Conservation (phyloP, 1,284 basidiomycete genomes). For the Peniophora sp. region DNA sequence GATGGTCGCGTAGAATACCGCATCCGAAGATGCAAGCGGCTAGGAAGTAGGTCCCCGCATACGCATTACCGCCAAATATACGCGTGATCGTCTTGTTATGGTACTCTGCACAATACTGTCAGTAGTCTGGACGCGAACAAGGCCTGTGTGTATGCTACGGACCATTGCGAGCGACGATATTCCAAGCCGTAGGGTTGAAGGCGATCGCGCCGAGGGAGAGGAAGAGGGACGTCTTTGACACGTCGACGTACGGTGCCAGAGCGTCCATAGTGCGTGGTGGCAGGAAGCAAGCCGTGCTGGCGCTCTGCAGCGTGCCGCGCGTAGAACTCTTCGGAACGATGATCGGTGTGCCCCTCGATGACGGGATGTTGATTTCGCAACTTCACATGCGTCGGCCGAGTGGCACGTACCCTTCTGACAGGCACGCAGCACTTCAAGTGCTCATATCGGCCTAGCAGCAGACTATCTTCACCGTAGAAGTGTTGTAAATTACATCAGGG, state of each 20-base stretch:
- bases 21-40: constrained; percentile 86
- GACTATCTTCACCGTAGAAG: no score
- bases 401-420: no score
- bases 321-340: no score
- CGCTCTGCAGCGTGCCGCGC: no score
- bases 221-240: constrained; percentile 57
- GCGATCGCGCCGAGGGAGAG: constrained; percentile 57
- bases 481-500: no score
- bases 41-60: constrained; percentile 83
- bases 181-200: constrained; percentile 96
- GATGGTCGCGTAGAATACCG: constrained; percentile 77
- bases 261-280: background rate
- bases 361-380: no score
- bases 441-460: no score
- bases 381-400: no score
- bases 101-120: constrained; percentile 54
- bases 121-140: constrained; percentile 1
- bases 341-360: no score
- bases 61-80: constrained; percentile 66
- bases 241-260: constrained; percentile 36
- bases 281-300: background rate
- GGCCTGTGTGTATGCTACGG: constrained; percentile 16
- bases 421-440: no score
- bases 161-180: constrained; percentile 92
- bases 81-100: constrained; percentile 82